Conservation (phyloP, 1,284 basidiomycete genomes). For the Sparassis latifolia region DNA sequence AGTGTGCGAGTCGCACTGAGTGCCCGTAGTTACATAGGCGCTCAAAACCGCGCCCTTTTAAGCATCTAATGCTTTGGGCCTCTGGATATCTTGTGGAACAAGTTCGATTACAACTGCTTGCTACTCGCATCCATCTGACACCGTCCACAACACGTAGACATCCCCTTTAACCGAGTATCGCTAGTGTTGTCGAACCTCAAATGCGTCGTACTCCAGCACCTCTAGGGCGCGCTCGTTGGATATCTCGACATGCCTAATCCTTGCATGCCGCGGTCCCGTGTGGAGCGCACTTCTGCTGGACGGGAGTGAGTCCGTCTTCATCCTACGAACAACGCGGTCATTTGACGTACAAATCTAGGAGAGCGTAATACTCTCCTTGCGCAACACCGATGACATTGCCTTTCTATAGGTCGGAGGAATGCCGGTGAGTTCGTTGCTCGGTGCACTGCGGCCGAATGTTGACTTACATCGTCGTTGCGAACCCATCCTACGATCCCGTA, state of each 20-base stretch:
- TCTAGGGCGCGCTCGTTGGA: constrained; percentile 16
- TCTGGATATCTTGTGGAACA: too few species aligned
- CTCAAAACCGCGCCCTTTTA: too few species aligned
- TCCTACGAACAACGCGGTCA: background rate
- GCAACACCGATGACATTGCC: constrained; percentile 24
- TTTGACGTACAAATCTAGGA: constrained; percentile 19
- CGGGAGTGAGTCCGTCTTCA: too few species aligned
- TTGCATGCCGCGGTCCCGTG: constrained; percentile 17
- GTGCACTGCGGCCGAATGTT: too few species aligned
- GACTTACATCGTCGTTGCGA: constrained; percentile 21
- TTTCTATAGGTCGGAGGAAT: constrained; percentile 6
- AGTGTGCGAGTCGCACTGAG: too few species aligned
- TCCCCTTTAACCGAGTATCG: background rate
- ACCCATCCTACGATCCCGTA: constrained; percentile 26
- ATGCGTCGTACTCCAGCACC: constrained; percentile 16
- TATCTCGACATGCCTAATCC: constrained; percentile 17
- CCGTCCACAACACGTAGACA: too few species aligned
- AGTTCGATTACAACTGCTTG: too few species aligned
- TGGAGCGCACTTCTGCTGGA: constrained; percentile 18
- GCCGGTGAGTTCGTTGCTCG: background rate
- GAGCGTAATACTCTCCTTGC: constrained; percentile 16
- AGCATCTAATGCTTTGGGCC: too few species aligned
- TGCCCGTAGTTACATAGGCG: too few species aligned
- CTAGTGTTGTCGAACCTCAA: constrained; percentile 9
- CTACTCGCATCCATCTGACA: too few species aligned